Percentiles rank a stretch among this genome's conserved stretches.
phyloP scores from a whole-genome alignment of 1,284 basidiomycete genomes.

The Puccinia triticina region DNA sequence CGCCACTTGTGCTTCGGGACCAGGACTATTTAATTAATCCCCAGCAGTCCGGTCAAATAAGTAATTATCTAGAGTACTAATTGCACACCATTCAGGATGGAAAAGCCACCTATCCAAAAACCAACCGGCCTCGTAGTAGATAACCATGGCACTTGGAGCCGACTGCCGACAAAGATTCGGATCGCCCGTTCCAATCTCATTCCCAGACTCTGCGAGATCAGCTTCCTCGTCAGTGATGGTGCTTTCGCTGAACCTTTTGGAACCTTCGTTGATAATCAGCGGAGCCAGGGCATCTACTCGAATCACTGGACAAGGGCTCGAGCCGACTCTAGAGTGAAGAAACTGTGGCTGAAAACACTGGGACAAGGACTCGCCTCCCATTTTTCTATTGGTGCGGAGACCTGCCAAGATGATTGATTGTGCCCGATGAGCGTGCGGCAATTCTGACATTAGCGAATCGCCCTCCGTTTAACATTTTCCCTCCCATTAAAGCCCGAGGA shows the following conservation, averaged over 20 bases:
- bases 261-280: neutral
- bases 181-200: too few species aligned
- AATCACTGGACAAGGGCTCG: neutral
- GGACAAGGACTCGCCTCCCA: slow-evolving; percentile 17
- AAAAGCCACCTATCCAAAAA: too few species aligned
- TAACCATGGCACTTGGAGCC: too few species aligned
- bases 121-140: too few species aligned
- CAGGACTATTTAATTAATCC: too few species aligned
- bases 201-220: neutral
- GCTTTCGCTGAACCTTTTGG: neutral
- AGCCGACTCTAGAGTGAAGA: neutral
- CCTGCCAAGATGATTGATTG: neutral
- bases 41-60: too few species aligned
- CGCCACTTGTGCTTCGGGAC: too few species aligned
- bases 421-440: neutral
- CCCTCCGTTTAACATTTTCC: neutral
- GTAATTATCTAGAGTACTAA: too few species aligned
- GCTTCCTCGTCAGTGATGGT: neutral
- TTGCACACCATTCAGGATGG: too few species aligned
- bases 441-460: neutral
- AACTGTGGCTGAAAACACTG: slow-evolving; percentile 10
- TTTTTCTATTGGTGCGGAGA: slow-evolving; percentile 14
- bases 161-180: too few species aligned
- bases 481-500: neutral
- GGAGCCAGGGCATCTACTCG: neutral